Base-by-base conservation (phyloP, 108 stramenopile genomes). In the Fragilaria crotonensis region DNA sequence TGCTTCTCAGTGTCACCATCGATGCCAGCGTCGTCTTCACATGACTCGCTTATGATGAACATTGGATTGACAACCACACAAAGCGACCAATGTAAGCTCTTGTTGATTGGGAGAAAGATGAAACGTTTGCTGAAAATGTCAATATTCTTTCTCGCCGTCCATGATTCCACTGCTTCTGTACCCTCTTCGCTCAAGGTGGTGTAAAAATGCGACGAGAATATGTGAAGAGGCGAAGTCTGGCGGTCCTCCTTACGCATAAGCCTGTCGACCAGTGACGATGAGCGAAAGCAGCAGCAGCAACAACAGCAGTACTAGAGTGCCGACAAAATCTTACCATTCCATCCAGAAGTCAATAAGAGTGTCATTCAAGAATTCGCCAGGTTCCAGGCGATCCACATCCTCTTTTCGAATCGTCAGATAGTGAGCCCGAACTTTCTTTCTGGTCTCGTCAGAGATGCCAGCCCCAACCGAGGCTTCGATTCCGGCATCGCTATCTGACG, bases 21-120 rank as follows among this genome's bases (percentile, higher is more conserved):
- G 23, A 14, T n/a, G 30, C 52, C 36, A 17, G 19, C 31, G 14
- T 48, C 7, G 5, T 55, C 32, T 23, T 52, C 20, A 28, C 53
- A 55, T 20, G 18, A 55, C 21, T 31, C 30, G 45, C 63, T 64
- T 5, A 48, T 36, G 47, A 94, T 77, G 0, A 44, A 33, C 14
- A 91, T 90, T 22, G 95, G 95, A 68, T 96, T 95, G 50, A 87
- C 84, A 45, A 96, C 78, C 33, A 94, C 91, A 52, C 89, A 93
- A 4, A 98, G 77, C 23, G 91, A 93, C 97, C 97, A 98, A 72
- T 98, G 97, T 33, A 96, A 59, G 52, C 67, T 52, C 64, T 89
- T 87, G 69, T 94, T 94, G 52, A 98, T 79, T 0, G 97, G 97
- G n/a, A 98, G 72, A 59, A 97, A 85, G 23, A 97, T 77, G 5